Evolutionary conservation across 2,329 filamentous ascomycete genomes (phyloP), one percentile per base, ranked within the genome.

Genomic region (Sporothrix protearum): DNA sequence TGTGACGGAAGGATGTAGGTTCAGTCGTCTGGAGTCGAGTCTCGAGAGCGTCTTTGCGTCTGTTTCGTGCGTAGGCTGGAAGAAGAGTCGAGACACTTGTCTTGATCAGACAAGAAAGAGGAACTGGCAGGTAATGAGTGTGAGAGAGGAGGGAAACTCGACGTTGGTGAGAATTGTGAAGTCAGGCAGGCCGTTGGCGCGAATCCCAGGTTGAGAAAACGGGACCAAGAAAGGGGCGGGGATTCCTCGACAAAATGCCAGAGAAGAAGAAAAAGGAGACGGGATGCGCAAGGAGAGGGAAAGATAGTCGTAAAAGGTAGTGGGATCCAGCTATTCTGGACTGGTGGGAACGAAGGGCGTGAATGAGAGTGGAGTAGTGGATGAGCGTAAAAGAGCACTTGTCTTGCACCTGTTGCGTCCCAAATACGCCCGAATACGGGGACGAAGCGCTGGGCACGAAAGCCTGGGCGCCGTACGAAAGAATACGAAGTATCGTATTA

Each of bases 31-130:
- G n/a, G 30, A 55, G 64, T 53, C 28, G 39, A 47, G 42, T 4
- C 39, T 22, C 57, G 19, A 25, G 57, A 42, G 57, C 33, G 57
- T 63, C 61, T 66, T 49, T 66, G 42, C 42, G 63, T 66, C n/a
- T 2, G 63, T 66, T 66, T 66, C 42, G 63, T 28, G 63, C 63
- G 63, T 66, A 66, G 5, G 3, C 39, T 66, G 25, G 39, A 25
- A 19, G 42, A 39, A 49, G 8, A n/a, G 63, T 66, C 63, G 63
- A 49, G 25, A 49, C 36, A 66, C 63, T 47, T 66, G 28, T 59
- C 55, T 59, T 19, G 55, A 36, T 28, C 36, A 49, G 22, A 49
- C 42, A 49, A 33, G 57, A 12, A 19, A 12, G 22, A 36, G 64
- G n/a, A n/a, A n/a, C n/a, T 68, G 2, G 19, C 64, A 68, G 47